Base-by-base conservation (phyloP, 2,329 filamentous ascomycete genomes). In the Hypomyces perniciosus region DNA sequence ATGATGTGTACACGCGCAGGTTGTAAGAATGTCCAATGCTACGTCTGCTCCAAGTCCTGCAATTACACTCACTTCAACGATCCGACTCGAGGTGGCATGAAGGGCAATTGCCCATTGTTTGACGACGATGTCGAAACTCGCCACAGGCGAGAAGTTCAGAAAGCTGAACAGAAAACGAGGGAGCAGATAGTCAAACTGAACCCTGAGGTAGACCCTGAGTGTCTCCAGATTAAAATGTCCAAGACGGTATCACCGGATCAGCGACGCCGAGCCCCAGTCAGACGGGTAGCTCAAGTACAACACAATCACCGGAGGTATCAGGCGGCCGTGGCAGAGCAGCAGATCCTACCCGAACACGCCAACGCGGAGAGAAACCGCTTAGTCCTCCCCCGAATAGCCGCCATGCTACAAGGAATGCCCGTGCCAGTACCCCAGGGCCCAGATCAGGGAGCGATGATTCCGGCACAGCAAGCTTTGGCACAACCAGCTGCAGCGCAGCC, bases 61-160 rank as follows among this genome's bases (percentile, higher is more conserved):
- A 35, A 78, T 50, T 93, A 95, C 60, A 58, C 72, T 0, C 90
- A 95, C 65, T 95, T 95, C 60, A 72, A 84, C 53, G 77, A 85
- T 48, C 9, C 51, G 0, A 51, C 27, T 1, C 62, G 72, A 43
- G 77, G 76, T 9, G 76, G 77, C 1, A 76, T 72, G 51, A 44
- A 44, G 0, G 76, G 75, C 1, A 80, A 79, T 53, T 92, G 88
- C 55, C 81, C 83, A 1, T 69, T 91, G 0, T 87, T 86, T 57
- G 87, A 91, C 44, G 75, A 74, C 40, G 68, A 20, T 20, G 20
- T 70, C 4, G 77, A 84, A 56, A 63, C 74, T 40, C 77, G 83
- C 4, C 85, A 90, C 56, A 69, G 81, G 27, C 62, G 75, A 6
- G 86, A 90, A 56, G 80, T 88, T 12, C 72, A 73, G 13, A 72